These are phyloP conservation scores for Scytalidium lignicola DNA, from an alignment of 2,329 filamentous ascomycete genomes.

Conservation along the genomic window DNA sequence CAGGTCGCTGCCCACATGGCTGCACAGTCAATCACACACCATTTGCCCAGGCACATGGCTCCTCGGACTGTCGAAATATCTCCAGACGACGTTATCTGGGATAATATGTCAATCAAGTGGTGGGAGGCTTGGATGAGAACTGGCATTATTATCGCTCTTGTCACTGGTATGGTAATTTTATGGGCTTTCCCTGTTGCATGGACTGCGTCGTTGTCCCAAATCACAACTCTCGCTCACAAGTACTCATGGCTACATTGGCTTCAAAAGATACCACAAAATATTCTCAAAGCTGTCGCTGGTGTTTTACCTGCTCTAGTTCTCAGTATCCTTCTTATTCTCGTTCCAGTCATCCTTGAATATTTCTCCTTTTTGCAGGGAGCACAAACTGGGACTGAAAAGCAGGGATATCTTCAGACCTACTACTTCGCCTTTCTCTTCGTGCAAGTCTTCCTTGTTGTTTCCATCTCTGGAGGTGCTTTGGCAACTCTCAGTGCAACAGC, in stretches of 20 bases:
- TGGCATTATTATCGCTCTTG: conserved; percentile 56
- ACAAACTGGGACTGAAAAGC: conserved; percentile 73
- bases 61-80: conserved; percentile 91
- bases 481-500: conserved; percentile 50
- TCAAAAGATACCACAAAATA: conserved; percentile 56
- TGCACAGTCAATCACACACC: conserved; percentile 85
- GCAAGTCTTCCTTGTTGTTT: conserved; percentile 90
- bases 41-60: conserved; percentile 88
- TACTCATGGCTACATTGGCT: conserved; percentile 70
- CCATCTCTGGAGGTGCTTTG: conserved; percentile 71
- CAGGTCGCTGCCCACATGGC: conserved; percentile 98
- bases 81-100: conserved; percentile 89
- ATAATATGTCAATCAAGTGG: conserved; percentile 94
- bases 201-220: conserved; percentile 75
- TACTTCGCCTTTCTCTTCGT: conserved; percentile 95
- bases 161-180: conserved; percentile 72
- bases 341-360: conserved; percentile 73
- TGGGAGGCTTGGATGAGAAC: conserved; percentile 72
- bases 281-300: conserved; percentile 68
- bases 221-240: conserved; percentile 61
- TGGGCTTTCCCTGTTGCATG: conserved; percentile 91
- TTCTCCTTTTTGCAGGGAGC: conserved; percentile 71
- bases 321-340: conserved; percentile 69
- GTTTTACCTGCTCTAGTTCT: conserved; percentile 76
- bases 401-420: conserved; percentile 82